These are phyloP conservation scores for Phytopythium kandeliae DNA, from an alignment of 352 stramenopile genomes.

Conservation along the genomic window DNA sequence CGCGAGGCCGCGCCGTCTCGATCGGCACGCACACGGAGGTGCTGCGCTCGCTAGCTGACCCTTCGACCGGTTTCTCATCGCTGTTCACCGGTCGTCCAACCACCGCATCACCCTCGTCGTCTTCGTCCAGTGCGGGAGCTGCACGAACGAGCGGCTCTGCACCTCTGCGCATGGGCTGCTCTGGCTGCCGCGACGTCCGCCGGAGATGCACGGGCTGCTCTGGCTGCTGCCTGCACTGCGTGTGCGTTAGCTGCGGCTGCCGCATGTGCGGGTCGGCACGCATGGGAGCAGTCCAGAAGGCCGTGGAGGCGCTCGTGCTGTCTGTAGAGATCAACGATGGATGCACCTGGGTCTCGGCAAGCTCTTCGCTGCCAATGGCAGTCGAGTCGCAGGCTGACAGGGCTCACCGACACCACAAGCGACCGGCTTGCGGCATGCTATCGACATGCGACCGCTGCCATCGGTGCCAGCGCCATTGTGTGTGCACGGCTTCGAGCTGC, in stretches of 20 bases:
- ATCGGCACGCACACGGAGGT: constrained; percentile 1
- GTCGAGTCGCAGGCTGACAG: not conserved
- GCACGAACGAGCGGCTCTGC: constrained; percentile 10
- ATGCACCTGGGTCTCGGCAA: constrained; percentile 43
- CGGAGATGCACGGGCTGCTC: constrained; percentile 58
- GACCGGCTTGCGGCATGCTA: constrained; percentile 29
- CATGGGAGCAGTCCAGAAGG: constrained; percentile 50
- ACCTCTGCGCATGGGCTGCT: constrained; percentile 55
- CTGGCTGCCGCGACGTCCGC: constrained; percentile 49
- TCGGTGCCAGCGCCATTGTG: constrained; percentile 36
- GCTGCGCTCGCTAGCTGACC: not conserved
- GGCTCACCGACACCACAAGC: not conserved
- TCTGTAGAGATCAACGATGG: constrained; percentile 51
- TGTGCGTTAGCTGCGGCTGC: constrained; percentile 62
- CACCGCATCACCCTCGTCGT: not conserved
- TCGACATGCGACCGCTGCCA: constrained; percentile 30
- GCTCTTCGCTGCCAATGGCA: constrained; percentile 3
- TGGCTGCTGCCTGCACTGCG: constrained; percentile 64
- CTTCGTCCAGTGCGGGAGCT: not conserved
- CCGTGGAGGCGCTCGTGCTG: constrained; percentile 44
- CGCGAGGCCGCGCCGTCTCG: not conserved
- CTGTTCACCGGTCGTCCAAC: constrained; percentile 1
- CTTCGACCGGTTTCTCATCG: not conserved
- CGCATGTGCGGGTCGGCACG: constrained; percentile 69
- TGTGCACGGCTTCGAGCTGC: constrained; percentile 7